Base-by-base conservation (phyloP, 768 basidiomycete species). In the Amanita molliuscula region DNA sequence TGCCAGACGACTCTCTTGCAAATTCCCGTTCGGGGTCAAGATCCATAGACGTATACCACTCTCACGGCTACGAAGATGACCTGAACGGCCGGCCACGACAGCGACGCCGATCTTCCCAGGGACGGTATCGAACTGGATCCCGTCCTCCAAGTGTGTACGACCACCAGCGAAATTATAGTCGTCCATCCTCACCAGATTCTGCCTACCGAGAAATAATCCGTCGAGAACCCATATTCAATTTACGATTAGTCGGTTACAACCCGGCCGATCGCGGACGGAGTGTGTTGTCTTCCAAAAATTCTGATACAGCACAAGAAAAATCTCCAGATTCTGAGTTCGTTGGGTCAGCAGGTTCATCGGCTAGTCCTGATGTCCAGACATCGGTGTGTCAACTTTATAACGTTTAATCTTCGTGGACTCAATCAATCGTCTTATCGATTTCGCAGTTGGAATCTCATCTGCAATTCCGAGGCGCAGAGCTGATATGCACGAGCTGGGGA, bases 401-500 rank as follows among this genome's bases (percentile, higher is more conserved):
- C 21, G 6, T 21, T 5, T 47, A 23, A 21, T 28, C 33, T 15
- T 15, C 9, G 5, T 20, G 46, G 13, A 16, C 10, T 33, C 4
- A 45, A n/a, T 33, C 20, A n/a, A 21, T 38, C 21, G 16, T 38
- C 50, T 36, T 35, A 26, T 42, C 44, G 0, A 13, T 31, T 31
- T 31, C 31, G 29, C n/a, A 55, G 55, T 21, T 10, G 29, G 28
- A 50, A 15, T 23, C 43, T 4, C 37, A 44, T 49, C 54, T 61
- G 9, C 56, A 60, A 31, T 41, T 66, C 15, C 54, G 58, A 8
- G 61, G 62, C 43, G 54, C 44, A 18, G 61, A 61, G 7, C 53
- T 59, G 20, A 58, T 67, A 28, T 61, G 60, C 38, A 37, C 63
- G 35, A 62, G 60, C 53, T 67, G 64, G 64, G 61, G 60, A 2